Conservation (phyloP, 495 filamentous ascomycete genomes). For the Podospora conica region DNA sequence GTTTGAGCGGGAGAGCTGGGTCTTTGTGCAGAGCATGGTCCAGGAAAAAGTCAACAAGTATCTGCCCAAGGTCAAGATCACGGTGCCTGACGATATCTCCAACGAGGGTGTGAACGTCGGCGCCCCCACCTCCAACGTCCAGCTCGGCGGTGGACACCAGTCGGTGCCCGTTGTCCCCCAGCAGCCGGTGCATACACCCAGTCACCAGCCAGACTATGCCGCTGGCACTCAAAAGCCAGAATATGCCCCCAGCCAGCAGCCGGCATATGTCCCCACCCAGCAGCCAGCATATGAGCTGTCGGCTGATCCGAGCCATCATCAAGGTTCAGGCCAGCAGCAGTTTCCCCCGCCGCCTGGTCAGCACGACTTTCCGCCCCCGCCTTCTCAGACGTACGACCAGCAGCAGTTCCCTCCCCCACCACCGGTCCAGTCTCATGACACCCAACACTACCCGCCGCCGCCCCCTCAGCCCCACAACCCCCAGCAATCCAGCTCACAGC, state of each 20-base stretch:
- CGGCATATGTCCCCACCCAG: not conserved
- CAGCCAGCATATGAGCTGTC: not conserved
- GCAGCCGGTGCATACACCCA: constrained; percentile 1
- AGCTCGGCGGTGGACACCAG: constrained; percentile 26
- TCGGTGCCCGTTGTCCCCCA: constrained; percentile 5
- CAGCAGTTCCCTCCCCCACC: not conserved
- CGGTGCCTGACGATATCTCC: constrained; percentile 32
- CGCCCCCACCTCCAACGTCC: constrained; percentile 19
- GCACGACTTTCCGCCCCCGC: constrained; percentile 14
- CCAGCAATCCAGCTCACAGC: not conserved
- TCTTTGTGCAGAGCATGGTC: constrained; percentile 33
- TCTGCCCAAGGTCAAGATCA: constrained; percentile 32
- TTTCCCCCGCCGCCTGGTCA: not conserved
- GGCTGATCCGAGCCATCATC: no score
- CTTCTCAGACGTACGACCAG: constrained; percentile 12
- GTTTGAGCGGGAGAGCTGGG: constrained; percentile 32
- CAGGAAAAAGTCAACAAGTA: constrained; percentile 33
- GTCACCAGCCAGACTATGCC: constrained; percentile 6
- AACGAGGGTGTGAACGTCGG: constrained; percentile 31
- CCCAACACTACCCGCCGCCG: not conserved
- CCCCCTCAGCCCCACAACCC: not conserved
- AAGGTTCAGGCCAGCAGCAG: not conserved
- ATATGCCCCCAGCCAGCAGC: not conserved
- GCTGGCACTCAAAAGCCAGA: no score
- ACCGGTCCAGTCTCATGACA: constrained; percentile 4